Base-by-base conservation (phyloP, 139 green algal genomes). In the Chlorella ohadii region DNA sequence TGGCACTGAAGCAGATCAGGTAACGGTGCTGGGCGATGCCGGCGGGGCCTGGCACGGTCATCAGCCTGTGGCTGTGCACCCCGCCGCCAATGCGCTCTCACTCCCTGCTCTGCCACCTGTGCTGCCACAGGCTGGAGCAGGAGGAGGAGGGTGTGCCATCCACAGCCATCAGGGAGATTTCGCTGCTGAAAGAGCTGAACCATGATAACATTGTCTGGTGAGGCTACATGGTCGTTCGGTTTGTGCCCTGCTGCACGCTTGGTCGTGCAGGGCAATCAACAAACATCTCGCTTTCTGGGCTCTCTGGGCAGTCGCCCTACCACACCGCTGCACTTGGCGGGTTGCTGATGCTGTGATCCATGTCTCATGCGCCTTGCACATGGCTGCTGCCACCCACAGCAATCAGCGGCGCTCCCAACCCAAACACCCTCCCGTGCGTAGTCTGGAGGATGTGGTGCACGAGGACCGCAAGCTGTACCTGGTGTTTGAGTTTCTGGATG, bases 401-500 rank as follows among this genome's bases (percentile, higher is more conserved):
- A n/a, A n/a, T n/a, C n/a, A n/a, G n/a, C n/a, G n/a, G n/a, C n/a
- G n/a, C n/a, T n/a, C n/a, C n/a, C n/a, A n/a, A n/a, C 5, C 16
- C 31, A 17, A 1, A 19, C 65, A n/a, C n/a, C n/a, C n/a, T n/a
- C 65, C 65, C n/a, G 27, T 34, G 22, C 23, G 72, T 66, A 82
- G 83, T 47, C 64, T 91, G 41, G 33, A 95, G 71, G 96, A 99
- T 41, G 94, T 99, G 0, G 89, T 99, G n/a, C 94, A 99, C 82
- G 87, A 89, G 56, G 95, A 98, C 20, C 83, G 86, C 33, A 93
- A 93, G 44, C 91, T 99, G 28, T 98, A 98, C 89, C 89, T 99
- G 44, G 97, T 99, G 56, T 99, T 99, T 90, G 97, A 99, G 90
- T 99, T 95, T 81, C 85, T 99, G 23, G 97, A 99, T 82, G 87